phyloP scores from a whole-genome alignment of 106 monocot genomes.

The Hemerocallis citrina region DNA sequence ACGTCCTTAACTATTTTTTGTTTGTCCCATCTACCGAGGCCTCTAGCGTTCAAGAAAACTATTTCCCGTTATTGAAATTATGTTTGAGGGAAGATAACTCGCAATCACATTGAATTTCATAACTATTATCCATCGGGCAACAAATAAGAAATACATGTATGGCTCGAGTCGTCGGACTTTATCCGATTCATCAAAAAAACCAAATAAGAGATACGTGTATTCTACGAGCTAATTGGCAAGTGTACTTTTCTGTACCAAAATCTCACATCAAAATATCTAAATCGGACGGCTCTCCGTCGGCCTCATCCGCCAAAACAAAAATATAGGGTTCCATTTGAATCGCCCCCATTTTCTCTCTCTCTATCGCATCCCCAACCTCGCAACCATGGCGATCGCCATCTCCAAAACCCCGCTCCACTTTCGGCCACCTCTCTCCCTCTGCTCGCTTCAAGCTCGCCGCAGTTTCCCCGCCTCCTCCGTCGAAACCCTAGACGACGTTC shows the following conservation, averaged over 20 bases:
- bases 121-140: too few relatives aligned
- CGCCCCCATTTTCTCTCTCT: too few relatives aligned
- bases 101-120: too few relatives aligned
- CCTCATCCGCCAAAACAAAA: background rate
- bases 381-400: slow-evolving; percentile 15
- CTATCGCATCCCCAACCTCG: background rate
- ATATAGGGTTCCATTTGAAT: background rate
- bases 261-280: background rate
- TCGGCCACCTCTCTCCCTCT: slow-evolving; percentile 26
- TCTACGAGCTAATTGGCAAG: too few relatives aligned
- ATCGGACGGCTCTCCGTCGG: background rate
- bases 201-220: background rate
- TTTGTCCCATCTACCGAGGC: too few relatives aligned
- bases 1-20: too few relatives aligned
- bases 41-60: too few relatives aligned
- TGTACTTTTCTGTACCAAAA: too few relatives aligned
- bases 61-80: too few relatives aligned
- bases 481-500: slow-evolving; percentile 34
- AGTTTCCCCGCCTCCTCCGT: slow-evolving; percentile 18
- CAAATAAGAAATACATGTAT: too few relatives aligned
- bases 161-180: background rate
- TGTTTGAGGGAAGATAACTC: too few relatives aligned
- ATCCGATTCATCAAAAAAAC: too few relatives aligned
- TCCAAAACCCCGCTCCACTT: slow-evolving; percentile 19
- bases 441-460: slow-evolving; percentile 26